phyloP scores from a whole-genome alignment of 352 stramenopile genomes.

The Blastocystis sp. region DNA sequence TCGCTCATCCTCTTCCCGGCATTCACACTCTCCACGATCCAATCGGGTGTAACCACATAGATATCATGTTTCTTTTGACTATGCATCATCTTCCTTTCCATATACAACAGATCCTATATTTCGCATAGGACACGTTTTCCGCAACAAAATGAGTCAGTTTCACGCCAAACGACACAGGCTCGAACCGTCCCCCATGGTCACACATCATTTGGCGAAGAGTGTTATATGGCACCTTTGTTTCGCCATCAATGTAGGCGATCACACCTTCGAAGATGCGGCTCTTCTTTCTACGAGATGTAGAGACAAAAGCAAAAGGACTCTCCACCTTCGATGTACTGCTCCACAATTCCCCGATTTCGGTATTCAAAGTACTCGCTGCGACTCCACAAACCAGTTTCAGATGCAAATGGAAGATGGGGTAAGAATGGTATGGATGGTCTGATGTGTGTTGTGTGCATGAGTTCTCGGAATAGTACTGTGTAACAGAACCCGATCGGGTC shows the following conservation, averaged over 20 bases:
- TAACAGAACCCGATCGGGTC: too few species aligned
- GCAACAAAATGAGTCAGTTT: constrained; percentile 51
- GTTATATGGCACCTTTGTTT: constrained; percentile 24
- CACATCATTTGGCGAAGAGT: constrained; percentile 57
- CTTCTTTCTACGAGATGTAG: constrained; percentile 21
- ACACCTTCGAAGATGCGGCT: constrained; percentile 46
- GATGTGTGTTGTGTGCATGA: too few species aligned
- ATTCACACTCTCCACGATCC: constrained; percentile 58
- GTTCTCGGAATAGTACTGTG: too few species aligned
- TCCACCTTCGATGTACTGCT: constrained; percentile 42
- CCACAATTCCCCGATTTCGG: constrained; percentile 44
- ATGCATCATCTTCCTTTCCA: neutral
- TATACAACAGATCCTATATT: constrained; percentile 1
- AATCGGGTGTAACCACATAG: constrained; percentile 49
- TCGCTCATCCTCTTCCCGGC: constrained; percentile 35
- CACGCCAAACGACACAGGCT: neutral
- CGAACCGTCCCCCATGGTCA: constrained; percentile 45
- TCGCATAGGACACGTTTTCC: constrained; percentile 46
- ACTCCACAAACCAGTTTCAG: neutral
- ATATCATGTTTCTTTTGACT: constrained; percentile 20
- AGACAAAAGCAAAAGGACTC: neutral
- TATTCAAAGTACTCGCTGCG: constrained; percentile 36
- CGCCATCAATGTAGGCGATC: constrained; percentile 49
- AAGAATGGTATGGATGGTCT: too few species aligned
- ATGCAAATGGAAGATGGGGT: too few species aligned